A percentile compares a stretch with the other conserved stretches of the same genome.
Evolutionary conservation across 2,329 filamentous ascomycete species (phyloP).

Genomic region (Diaporthe nobilis): DNA sequence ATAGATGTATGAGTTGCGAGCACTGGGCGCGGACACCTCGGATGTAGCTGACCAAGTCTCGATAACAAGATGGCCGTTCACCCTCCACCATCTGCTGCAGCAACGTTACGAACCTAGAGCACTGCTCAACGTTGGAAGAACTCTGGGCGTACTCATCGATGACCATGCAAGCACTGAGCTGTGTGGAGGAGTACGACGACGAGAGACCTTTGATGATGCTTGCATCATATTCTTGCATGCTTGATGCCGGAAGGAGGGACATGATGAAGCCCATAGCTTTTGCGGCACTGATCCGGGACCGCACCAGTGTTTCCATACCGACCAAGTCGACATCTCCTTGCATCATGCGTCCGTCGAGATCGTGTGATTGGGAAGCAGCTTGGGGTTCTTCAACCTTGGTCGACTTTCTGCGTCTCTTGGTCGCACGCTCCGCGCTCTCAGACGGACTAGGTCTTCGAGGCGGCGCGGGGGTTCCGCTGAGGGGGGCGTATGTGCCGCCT

Average conservation of each 20-base stretch:
- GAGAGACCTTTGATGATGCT: conserved; percentile 76
- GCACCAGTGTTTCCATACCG: conserved; percentile 87
- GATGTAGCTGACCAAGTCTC: conserved; percentile 90
- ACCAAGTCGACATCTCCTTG: conserved; percentile 96
- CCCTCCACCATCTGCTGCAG: conserved; percentile 84
- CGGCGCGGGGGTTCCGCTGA: conserved; percentile 59
- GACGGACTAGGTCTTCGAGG: conserved; percentile 66
- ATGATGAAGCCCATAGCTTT: conserved; percentile 89
- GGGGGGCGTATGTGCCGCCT: conserved; percentile 81
- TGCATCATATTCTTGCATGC: conserved; percentile 74
- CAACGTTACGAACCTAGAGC: conserved; percentile 73
- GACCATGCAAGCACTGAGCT: conserved; percentile 85
- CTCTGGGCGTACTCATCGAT: conserved; percentile 89
- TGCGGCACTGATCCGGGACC: conserved; percentile 90
- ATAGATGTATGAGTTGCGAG: conserved; percentile 89
- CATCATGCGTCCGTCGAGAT: conserved; percentile 98
- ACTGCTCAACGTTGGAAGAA: conserved; percentile 58
- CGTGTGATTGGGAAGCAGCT: conserved; percentile 80
- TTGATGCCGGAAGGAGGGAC: conserved; percentile 77
- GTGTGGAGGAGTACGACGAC: conserved; percentile 86
- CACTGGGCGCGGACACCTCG: conserved; percentile 93
- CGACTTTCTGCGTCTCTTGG: conserved; percentile 85
- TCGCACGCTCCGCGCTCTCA: conserved; percentile 71
- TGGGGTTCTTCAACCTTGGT: conserved; percentile 83
- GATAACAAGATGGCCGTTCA: conserved; percentile 86